These are phyloP conservation scores for Kurtzmaniella natalensis DNA, from an alignment of 1,139 yeast species.

Conservation along the genomic window DNA sequence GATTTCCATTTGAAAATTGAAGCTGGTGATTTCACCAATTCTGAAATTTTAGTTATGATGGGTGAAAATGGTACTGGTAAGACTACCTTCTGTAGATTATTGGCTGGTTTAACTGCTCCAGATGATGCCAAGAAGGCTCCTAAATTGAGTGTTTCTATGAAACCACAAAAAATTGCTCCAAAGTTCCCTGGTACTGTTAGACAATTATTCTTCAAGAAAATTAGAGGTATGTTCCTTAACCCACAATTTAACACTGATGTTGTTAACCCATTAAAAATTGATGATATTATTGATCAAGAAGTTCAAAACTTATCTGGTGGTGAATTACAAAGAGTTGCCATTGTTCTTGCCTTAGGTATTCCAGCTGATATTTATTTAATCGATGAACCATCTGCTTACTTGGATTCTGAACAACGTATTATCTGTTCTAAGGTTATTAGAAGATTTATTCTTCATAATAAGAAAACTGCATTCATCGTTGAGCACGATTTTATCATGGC, in stretches of 20 bases:
- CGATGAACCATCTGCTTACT: constrained; percentile 97
- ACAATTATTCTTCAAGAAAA: constrained; percentile 93
- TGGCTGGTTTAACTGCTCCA: constrained; percentile 89
- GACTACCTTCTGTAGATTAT: constrained; percentile 90
- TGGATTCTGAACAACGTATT: constrained; percentile 99
- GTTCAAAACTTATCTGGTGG: constrained; percentile 98
- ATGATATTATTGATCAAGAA: constrained; percentile 93
- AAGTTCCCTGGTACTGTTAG: constrained; percentile 98
- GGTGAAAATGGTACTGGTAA: constrained; percentile 99
- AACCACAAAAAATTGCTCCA: constrained; percentile 98
- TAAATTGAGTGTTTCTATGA: constrained; percentile 88
- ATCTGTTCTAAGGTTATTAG: constrained; percentile 97
- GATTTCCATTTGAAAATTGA: constrained; percentile 83
- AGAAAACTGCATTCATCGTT: constrained; percentile 95
- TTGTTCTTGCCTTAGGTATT: constrained; percentile 87
- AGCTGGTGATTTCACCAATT: constrained; percentile 88
- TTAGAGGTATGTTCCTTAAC: constrained; percentile 87
- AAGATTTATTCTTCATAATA: constrained; percentile 91
- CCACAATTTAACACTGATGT: constrained; percentile 99
- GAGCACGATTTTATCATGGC: constrained; percentile 99
- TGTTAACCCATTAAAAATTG: constrained; percentile 89
- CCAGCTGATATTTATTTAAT: constrained; percentile 95
- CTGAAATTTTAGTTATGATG: constrained; percentile 98
- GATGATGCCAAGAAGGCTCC: constrained; percentile 80
- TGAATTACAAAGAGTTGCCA: constrained; percentile 98